Percentiles rank a stretch among this genome's conserved stretches.
phyloP scores from a whole-genome alignment of 164 flowering plant species.

The Taxillus chinensis region DNA sequence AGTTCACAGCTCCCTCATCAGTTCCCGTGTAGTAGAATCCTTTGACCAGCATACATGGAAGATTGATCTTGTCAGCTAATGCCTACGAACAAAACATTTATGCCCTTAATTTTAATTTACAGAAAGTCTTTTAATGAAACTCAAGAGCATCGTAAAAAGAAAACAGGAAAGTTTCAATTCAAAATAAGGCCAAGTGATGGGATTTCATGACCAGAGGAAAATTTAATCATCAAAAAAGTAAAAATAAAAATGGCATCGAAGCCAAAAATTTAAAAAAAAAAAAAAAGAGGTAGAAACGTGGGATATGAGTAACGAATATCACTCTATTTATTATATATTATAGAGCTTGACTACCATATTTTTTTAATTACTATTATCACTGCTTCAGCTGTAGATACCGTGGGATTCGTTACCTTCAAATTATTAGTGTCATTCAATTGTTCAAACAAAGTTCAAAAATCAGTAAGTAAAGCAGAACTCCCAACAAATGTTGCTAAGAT shows the following conservation, averaged over 20 bases:
- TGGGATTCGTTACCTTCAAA: background rate
- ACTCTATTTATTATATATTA: background rate
- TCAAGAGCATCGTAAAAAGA: background rate
- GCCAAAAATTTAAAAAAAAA: background rate
- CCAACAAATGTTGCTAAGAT: background rate
- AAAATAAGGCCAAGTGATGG: no score
- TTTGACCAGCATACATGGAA: constrained; percentile 93
- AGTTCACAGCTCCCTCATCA: constrained; percentile 93
- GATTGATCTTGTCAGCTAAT: constrained; percentile 78
- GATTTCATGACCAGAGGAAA: no score
- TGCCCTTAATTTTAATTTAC: background rate
- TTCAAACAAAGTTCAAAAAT: background rate
- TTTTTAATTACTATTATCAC: no score
- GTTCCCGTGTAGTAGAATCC: constrained; percentile 96
- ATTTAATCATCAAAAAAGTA: no score
- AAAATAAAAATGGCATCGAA: no score
- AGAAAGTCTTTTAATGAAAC: background rate
- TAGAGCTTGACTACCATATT: no score
- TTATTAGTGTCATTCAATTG: background rate
- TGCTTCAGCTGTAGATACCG: background rate
- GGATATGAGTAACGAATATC: background rate
- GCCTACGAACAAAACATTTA: constrained; percentile 41
- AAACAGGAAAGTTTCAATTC: no score
- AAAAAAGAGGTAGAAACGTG: background rate
- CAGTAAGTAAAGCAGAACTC: background rate